Evolutionary conservation across 2,329 filamentous ascomycete genomes (phyloP), one percentile per base, ranked within the genome.

Genomic region (Davidsoniella virescens): DNA sequence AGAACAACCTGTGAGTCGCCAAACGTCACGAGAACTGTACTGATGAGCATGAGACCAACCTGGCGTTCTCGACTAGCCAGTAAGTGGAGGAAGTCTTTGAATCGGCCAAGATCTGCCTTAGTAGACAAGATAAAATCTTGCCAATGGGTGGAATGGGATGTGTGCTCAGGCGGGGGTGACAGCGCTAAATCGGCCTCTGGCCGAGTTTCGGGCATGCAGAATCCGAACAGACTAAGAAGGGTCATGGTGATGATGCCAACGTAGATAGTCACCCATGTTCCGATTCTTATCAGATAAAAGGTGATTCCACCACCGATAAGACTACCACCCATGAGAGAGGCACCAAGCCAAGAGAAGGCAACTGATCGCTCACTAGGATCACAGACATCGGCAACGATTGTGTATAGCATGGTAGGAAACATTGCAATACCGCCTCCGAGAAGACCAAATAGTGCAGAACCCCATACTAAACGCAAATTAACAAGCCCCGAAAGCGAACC

Each of bases 361-460:
- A 52, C 54, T 48, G 52, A 56, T 42, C 56, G 39, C 9, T 51
- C 43, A 5, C n/a, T 20, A 33, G 49, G 52, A 6, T 44, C 18
- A 29, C 52, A 49, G 7, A 51, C 38, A 46, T 57, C 56, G 23
- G 54, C 50, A 17, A 54, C 52, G 23, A 57, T 56, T 14, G 57
- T 53, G 38, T 54, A 58, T 14, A 56, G 47, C 44, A 58, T 54
- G 17, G 54, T 56, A 8, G 47, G 50, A 29, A 53, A 56, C 18
- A 57, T 56, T 23, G 49, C 43, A 4, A 53, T 37, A 14, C 57
- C 56, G 39, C 57, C 57, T n/a, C 57, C 54, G 23, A 57, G 43
- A 20, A 57, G 52, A 23, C 44, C 40, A 44, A 57, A 56, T 20
- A 53, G 9, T 12, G 54, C 45, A 6, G 51, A 42, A 9, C 52